phyloP scores from a whole-genome alignment of 768 basidiomycete genomes.

The Neoboletus brunneissimus region DNA sequence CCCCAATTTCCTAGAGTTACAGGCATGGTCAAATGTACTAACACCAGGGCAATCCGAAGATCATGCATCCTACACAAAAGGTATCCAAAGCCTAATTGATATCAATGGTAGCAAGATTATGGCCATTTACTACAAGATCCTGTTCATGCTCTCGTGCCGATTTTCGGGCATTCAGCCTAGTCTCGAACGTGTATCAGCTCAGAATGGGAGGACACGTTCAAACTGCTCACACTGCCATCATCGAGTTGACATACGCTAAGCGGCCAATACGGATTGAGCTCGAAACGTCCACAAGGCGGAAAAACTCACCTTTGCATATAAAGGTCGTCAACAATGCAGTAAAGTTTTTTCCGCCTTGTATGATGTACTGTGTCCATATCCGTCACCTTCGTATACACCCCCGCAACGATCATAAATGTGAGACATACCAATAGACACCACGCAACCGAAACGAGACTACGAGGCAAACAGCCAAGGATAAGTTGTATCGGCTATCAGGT shows the following conservation, averaged over 20 bases:
- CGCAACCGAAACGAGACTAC: conserved; percentile 3
- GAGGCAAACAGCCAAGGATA: neutral
- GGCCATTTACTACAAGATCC: neutral
- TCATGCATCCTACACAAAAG: too few species aligned
- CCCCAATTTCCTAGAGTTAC: too few species aligned
- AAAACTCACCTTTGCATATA: conserved; percentile 3
- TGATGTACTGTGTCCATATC: neutral
- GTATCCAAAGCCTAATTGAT: conserved; percentile 33
- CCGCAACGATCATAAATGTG: too few species aligned
- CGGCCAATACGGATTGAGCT: neutral
- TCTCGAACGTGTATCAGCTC: neutral
- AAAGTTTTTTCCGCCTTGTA: neutral
- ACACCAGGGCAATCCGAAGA: too few species aligned
- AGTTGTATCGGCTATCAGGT: neutral
- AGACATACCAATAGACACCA: conserved; percentile 11
- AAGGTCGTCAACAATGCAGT: neutral
- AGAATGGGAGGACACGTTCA: neutral
- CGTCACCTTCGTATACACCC: neutral
- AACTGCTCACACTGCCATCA: conserved; percentile 14
- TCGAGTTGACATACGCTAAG: conserved; percentile 11
- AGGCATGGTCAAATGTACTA: too few species aligned
- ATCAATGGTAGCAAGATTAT: conserved; percentile 1
- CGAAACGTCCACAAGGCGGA: neutral
- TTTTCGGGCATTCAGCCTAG: conserved; percentile 14
- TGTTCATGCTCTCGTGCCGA: conserved; percentile 2